Conservation (phyloP, 2,329 filamentous ascomycete species). For the Hypoxylon sp. region DNA sequence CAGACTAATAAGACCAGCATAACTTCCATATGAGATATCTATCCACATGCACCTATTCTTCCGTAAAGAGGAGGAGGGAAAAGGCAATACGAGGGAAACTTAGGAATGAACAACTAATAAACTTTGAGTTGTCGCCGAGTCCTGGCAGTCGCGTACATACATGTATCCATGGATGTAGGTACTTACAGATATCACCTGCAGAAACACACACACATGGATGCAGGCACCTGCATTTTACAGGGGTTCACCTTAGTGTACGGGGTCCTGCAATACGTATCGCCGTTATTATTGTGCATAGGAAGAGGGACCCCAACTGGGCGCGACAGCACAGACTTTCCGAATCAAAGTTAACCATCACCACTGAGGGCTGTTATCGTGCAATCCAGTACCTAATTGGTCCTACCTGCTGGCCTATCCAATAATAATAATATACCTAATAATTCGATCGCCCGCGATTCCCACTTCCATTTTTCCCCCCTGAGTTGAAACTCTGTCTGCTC, state of each 20-base stretch:
- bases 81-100: slow-evolving; percentile 11
- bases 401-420: slow-evolving; percentile 35
- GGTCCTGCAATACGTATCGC: slow-evolving; percentile 17
- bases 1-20: slow-evolving; percentile 30
- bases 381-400: slow-evolving; percentile 39
- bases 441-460: slow-evolving; percentile 38
- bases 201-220: not conserved
- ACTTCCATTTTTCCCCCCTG: slow-evolving; percentile 37
- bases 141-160: no score
- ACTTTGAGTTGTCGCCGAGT: slow-evolving; percentile 1
- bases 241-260: slow-evolving; percentile 2
- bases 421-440: slow-evolving; percentile 39
- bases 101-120: slow-evolving; percentile 25
- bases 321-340: slow-evolving; percentile 42
- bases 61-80: not conserved
- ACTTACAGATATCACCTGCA: slow-evolving; percentile 34
- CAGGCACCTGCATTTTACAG: slow-evolving; percentile 24
- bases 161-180: not conserved
- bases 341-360: slow-evolving; percentile 31
- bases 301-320: slow-evolving; percentile 9
- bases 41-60: slow-evolving; percentile 1
- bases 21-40: slow-evolving; percentile 11
- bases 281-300: slow-evolving; percentile 20
- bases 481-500: slow-evolving; percentile 27
- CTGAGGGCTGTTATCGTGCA: slow-evolving; percentile 34